Evolutionary conservation across 2,329 filamentous ascomycete species (phyloP).

Genomic region (Teratosphaeria destructans): DNA sequence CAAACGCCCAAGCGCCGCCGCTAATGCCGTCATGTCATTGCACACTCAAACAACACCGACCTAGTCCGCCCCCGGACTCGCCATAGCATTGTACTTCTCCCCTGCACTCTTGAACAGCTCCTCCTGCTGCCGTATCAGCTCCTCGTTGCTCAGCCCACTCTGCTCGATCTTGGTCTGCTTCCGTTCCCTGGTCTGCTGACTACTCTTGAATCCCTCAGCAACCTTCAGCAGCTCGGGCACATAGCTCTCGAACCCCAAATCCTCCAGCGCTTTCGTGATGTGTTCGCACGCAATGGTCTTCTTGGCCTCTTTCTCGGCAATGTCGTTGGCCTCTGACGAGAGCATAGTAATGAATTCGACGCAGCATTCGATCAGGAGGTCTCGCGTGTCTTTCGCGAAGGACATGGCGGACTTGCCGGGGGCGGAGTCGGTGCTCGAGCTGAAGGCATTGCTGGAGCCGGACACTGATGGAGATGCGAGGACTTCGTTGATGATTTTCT

Average conservation of each 20-base stretch:
- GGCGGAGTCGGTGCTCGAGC: conserved; percentile 2
- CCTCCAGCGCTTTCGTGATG: conserved; percentile 86
- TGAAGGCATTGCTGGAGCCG: not conserved
- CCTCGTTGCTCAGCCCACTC: conserved; percentile 82
- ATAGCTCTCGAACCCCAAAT: conserved; percentile 87
- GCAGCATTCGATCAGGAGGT: conserved; percentile 94
- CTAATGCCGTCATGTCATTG: not conserved
- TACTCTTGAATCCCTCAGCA: conserved; percentile 83
- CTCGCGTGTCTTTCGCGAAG: conserved; percentile 90
- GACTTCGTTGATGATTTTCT: conserved; percentile 89
- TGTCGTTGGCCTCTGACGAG: conserved; percentile 97
- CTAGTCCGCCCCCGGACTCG: conserved; percentile 1
- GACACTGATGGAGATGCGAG: conserved; percentile 32
- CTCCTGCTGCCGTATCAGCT: conserved; percentile 78
- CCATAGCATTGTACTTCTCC: conserved; percentile 50
- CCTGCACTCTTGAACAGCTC: conserved; percentile 80
- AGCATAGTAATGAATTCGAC: conserved; percentile 98
- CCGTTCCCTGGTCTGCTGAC: conserved; percentile 85
- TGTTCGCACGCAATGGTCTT: conserved; percentile 99
- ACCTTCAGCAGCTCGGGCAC: conserved; percentile 78
- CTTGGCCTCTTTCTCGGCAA: conserved; percentile 96
- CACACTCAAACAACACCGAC: not conserved
- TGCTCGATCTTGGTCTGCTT: conserved; percentile 96
- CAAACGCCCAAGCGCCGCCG: not conserved
- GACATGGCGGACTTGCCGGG: conserved; percentile 46